Conservation (phyloP, 2,329 filamentous ascomycete species). For the Thelonectria olida region DNA sequence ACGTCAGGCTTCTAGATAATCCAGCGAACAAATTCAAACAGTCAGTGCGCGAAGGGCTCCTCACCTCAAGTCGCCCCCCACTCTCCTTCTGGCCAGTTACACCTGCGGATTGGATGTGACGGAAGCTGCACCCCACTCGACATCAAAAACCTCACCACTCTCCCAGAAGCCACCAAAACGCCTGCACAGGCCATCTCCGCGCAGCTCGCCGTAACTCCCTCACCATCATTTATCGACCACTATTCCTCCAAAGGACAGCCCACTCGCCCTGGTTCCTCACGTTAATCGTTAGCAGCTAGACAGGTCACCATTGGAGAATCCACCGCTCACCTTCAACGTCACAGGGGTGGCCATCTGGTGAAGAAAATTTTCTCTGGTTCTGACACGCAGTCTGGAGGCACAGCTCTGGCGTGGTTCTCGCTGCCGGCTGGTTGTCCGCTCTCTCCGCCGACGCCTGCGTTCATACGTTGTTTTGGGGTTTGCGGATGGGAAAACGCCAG, state of each 20-base stretch:
- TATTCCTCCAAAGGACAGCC: constrained; percentile 22
- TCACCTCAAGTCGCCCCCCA: constrained; percentile 6
- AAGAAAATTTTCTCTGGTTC: constrained; percentile 13
- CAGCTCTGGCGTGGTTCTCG: constrained; percentile 8
- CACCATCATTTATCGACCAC: constrained; percentile 4
- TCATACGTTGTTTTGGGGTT: no score
- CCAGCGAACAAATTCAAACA: constrained; percentile 5
- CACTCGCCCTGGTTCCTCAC: constrained; percentile 17
- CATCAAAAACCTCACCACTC: constrained; percentile 21
- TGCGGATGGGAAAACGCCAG: no score
- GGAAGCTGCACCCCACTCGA: constrained; percentile 11
- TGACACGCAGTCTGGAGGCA: constrained; percentile 1
- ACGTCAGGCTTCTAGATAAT: constrained; percentile 20
- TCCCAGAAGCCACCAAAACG: constrained; percentile 11
- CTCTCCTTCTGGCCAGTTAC: constrained; percentile 3
- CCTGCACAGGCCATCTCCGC: constrained; percentile 18
- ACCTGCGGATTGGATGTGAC: constrained; percentile 5
- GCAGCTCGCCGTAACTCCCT: constrained; percentile 13
- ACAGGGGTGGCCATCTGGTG: constrained; percentile 10
- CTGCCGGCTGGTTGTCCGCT: neutral
- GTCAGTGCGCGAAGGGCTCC: constrained; percentile 16
- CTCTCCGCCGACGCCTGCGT: neutral
- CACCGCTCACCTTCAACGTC: neutral
- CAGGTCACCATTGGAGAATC: neutral
- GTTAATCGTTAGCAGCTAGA: constrained; percentile 13